Base-by-base conservation (phyloP, 148 eudicot species). In the Tetragonia tetragonoides region DNA sequence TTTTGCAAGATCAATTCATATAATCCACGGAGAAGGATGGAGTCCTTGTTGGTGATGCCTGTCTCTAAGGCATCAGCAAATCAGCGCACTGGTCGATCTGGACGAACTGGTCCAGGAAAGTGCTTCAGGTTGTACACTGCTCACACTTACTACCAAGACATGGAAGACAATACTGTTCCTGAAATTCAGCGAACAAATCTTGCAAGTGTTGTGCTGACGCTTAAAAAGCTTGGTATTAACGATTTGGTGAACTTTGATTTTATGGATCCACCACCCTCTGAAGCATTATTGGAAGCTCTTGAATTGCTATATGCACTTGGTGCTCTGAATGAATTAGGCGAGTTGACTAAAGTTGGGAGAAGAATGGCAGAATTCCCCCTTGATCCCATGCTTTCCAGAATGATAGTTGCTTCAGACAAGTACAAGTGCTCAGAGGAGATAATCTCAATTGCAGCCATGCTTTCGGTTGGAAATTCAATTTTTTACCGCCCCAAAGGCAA, bases 331-430 rank as follows among this genome's bases (percentile, higher is more conserved):
- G 85, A 87, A 69, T 76, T 80, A 9, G 95, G 95, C 12, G 88
- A 89, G 57, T 70, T 93, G 83, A 93, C 95, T 38, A 88, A 87
- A 85, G 89, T 88, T 53, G 93, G 97, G 23, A 81, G 88, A 81
- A 86, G 85, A 79, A 93, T 93, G 97, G 91, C 90, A 0, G 93
- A 89, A 68, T 89, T 91, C 77, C 97, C 95, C 11, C 88, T 93
- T 70, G 95, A 91, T 88, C 97, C 97, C 7, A 87, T 88, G 95
- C 72, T 93, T 61, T 86, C 93, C 3, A 92, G 89, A 75, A 88
- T 89, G 95, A 88, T 93, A 38, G 89, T 88, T 38, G 93, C 88
- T 39, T 84, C 90, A 23, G 90, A 89, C 12, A 84, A 89, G 74
- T 83, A 85, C 65, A 81, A 82, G 41, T 93, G 97, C 77, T 89